A percentile compares a stretch with the other conserved stretches of the same genome.
These are phyloP conservation scores for Arabidopsis arenosa DNA, from an alignment of 345 rosid species.

Conservation along the genomic window DNA sequence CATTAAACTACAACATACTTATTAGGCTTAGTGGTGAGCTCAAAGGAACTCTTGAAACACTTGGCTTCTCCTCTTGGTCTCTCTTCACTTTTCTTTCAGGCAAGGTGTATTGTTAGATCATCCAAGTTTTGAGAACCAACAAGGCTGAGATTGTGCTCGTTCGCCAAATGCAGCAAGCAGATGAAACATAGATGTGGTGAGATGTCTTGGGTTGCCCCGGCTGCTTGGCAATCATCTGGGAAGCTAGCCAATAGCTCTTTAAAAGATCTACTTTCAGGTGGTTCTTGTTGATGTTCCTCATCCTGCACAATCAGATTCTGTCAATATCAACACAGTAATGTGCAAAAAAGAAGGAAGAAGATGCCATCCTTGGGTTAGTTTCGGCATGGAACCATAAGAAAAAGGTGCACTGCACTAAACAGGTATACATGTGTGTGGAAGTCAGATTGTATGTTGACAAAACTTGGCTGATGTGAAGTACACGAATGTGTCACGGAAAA, in stretches of 20 bases:
- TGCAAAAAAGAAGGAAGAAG: too few relatives aligned
- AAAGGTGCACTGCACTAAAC: neutral
- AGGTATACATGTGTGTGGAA: neutral
- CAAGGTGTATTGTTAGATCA: constrained; percentile 63
- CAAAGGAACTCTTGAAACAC: constrained; percentile 10
- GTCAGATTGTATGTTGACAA: neutral
- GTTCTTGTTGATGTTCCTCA: constrained; percentile 50
- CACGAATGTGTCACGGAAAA: neutral
- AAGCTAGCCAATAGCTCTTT: constrained; percentile 67
- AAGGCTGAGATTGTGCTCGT: constrained; percentile 81
- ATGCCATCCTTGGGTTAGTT: too few relatives aligned
- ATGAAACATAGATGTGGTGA: constrained; percentile 96
- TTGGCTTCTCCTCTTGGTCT: constrained; percentile 24
- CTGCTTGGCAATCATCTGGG: constrained; percentile 78
- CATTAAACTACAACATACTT: constrained; percentile 25
- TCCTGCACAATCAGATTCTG: constrained; percentile 38
- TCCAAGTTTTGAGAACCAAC: constrained; percentile 59
- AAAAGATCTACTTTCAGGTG: constrained; percentile 64
- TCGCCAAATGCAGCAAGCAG: constrained; percentile 89
- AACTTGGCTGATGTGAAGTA: constrained; percentile 1
- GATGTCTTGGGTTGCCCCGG: constrained; percentile 63
- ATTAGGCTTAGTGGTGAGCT: constrained; percentile 3
- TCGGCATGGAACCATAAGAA: too few relatives aligned
- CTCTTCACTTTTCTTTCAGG: constrained; percentile 4
- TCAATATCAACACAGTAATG: constrained; percentile 24